Percentiles rank a stretch among this genome's conserved stretches.
Conservation (phyloP, 2,329 filamentous ascomycete species). For the Exophiala viscosa region DNA sequence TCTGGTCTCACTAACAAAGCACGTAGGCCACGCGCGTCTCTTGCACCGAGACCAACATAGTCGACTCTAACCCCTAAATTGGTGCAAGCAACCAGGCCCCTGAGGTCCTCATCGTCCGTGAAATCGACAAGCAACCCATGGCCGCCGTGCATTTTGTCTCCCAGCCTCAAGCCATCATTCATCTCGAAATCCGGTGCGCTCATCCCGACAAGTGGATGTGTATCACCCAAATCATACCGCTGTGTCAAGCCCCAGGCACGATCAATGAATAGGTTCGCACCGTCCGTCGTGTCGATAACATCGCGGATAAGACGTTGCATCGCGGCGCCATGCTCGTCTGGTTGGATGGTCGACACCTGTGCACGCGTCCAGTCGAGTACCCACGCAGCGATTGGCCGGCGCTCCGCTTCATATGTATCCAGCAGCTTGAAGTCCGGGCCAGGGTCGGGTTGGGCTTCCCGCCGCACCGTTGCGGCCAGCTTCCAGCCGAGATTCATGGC, state of each 20-base stretch:
- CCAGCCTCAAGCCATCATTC: constrained; percentile 30
- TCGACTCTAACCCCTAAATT: not conserved
- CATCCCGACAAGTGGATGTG: constrained; percentile 35
- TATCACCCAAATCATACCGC: constrained; percentile 31
- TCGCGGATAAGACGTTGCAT: constrained; percentile 19
- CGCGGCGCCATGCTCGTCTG: constrained; percentile 31
- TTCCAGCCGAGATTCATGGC: constrained; percentile 38
- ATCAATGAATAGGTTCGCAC: constrained; percentile 23
- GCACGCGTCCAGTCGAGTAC: constrained; percentile 40
- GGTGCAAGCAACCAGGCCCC: not conserved
- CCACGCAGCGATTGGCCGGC: constrained; percentile 30
- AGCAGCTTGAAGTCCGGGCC: constrained; percentile 25
- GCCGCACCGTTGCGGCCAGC: constrained; percentile 29
- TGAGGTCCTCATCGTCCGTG: not conserved
- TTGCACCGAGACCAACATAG: not conserved
- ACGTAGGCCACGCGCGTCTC: constrained; percentile 4
- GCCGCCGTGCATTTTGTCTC: constrained; percentile 31
- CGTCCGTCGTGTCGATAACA: constrained; percentile 13
- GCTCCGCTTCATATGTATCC: constrained; percentile 34
- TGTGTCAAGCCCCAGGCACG: constrained; percentile 37
- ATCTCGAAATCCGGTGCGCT: constrained; percentile 38
- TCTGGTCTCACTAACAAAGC: constrained; percentile 23
- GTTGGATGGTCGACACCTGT: constrained; percentile 34
- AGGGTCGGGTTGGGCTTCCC: constrained; percentile 11
- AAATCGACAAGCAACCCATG: constrained; percentile 26